Evolutionary conservation across 305 asterid genomes (phyloP).

Genomic region (Striga hermonthica): DNA sequence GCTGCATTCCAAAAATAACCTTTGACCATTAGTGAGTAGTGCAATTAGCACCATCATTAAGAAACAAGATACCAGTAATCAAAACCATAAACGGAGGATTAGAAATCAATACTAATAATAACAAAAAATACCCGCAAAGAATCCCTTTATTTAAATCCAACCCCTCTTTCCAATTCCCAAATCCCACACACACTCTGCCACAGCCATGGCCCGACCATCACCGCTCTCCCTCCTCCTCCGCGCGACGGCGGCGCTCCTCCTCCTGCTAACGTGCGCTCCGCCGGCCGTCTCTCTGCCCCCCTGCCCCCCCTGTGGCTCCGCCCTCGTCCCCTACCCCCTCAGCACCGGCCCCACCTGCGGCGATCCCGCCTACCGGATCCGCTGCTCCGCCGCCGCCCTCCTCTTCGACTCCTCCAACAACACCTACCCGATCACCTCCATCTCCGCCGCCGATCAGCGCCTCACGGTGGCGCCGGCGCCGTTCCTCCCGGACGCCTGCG

Average conservation of each 20-base stretch:
- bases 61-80: no score
- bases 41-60: no score
- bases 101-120: no score
- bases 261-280: conserved; percentile 38
- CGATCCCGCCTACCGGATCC: conserved; percentile 60
- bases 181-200: conserved; percentile 1
- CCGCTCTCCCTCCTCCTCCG: conserved; percentile 26
- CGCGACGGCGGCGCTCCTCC: conserved; percentile 21
- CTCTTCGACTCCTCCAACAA: conserved; percentile 62
- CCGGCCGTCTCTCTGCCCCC: conserved; percentile 41
- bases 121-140: no score
- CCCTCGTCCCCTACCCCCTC: conserved; percentile 79
- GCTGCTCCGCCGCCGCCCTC: conserved; percentile 48
- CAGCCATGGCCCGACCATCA: conserved; percentile 25
- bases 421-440: conserved; percentile 64
- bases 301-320: conserved; percentile 73
- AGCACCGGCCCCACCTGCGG: conserved; percentile 82
- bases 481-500: conserved; percentile 45
- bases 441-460: conserved; percentile 53
- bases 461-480: conserved; percentile 31
- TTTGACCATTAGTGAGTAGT: no score
- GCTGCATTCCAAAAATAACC: no score
- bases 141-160: no score
- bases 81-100: no score
- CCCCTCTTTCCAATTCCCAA: not conserved